Evolutionary conservation across 257 asterid species (phyloP).

Genomic region (Ligustrum vulgare): DNA sequence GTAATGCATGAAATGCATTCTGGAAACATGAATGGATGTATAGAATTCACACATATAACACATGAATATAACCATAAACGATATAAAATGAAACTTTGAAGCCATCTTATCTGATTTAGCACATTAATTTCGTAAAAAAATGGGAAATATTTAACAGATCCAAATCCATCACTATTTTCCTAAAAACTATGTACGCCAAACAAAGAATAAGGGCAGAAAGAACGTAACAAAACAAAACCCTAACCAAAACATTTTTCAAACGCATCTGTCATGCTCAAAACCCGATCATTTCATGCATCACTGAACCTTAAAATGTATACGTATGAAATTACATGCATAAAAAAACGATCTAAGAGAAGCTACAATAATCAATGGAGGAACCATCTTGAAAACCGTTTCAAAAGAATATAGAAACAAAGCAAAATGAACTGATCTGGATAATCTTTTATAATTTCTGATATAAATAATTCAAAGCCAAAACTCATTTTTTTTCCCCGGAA

Average conservation of each 20-base stretch:
- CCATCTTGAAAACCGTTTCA: conserved; percentile 8
- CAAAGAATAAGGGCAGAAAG: not conserved
- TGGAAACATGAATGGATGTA: not conserved
- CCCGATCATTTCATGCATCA: conserved; percentile 20
- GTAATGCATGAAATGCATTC: not conserved
- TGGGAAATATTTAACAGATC: not conserved
- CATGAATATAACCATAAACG: not conserved
- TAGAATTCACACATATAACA: not conserved
- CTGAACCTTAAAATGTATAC: not conserved
- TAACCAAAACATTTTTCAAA: conserved; percentile 21
- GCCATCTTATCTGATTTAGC: not conserved
- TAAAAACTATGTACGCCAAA: not conserved
- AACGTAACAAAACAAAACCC: conserved; percentile 1
- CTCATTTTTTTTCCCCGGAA: conserved; percentile 1
- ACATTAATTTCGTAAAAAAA: not conserved
- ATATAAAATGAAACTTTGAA: not conserved
- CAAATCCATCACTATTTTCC: conserved; percentile 10
- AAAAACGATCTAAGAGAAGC: conserved; percentile 19
- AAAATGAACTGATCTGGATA: conserved; percentile 30
- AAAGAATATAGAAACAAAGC: conserved; percentile 4
- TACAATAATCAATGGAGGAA: conserved; percentile 17
- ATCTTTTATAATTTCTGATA: conserved; percentile 19
- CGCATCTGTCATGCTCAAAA: conserved; percentile 13
- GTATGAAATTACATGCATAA: conserved; percentile 11
- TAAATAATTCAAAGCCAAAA: not conserved